A percentile compares a stretch with the other conserved stretches of the same genome.
These are phyloP conservation scores for Aphanomyces cochlioides DNA, from an alignment of 352 stramenopile species.

Conservation along the genomic window DNA sequence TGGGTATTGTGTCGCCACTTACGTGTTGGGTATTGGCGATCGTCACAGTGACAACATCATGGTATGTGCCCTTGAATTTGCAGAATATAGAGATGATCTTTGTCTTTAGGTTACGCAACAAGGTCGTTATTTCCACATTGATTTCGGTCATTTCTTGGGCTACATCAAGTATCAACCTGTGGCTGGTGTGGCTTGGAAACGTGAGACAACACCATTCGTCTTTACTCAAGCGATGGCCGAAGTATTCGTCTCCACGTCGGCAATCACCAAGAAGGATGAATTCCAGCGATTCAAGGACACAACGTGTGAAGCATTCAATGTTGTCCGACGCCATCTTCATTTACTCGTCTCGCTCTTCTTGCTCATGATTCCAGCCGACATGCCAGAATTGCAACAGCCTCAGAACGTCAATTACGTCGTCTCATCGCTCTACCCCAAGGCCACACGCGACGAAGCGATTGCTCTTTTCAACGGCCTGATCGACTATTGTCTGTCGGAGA, in stretches of 20 bases:
- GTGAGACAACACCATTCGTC: slow-evolving; percentile 50
- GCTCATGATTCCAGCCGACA: slow-evolving; percentile 32
- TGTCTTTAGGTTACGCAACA: slow-evolving; percentile 18
- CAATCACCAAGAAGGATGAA: background rate
- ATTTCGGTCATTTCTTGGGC: slow-evolving; percentile 25
- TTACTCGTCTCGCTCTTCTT: slow-evolving; percentile 25
- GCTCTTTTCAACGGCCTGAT: slow-evolving; percentile 10
- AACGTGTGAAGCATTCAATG: slow-evolving; percentile 24
- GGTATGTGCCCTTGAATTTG: slow-evolving; percentile 35
- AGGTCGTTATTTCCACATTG: slow-evolving; percentile 27
- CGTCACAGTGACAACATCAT: slow-evolving; percentile 74
- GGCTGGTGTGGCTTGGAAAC: slow-evolving; percentile 21
- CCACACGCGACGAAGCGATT: background rate
- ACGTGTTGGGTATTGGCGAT: slow-evolving; percentile 61
- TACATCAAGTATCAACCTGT: slow-evolving; percentile 25
- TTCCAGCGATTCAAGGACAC: slow-evolving; percentile 22
- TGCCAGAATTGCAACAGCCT: slow-evolving; percentile 14
- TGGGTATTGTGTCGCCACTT: slow-evolving; percentile 61
- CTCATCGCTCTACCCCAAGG: background rate
- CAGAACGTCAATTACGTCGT: slow-evolving; percentile 18
- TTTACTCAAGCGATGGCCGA: slow-evolving; percentile 87
- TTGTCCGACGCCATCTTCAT: slow-evolving; percentile 26
- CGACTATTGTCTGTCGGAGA: slow-evolving; percentile 3
- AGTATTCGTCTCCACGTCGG: slow-evolving; percentile 40
- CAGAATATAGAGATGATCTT: background rate